A percentile compares a stretch with the other conserved stretches of the same genome.
Conservation (phyloP, 2,329 filamentous ascomycete genomes). For the Pseudophaeomoniella oleicola region DNA sequence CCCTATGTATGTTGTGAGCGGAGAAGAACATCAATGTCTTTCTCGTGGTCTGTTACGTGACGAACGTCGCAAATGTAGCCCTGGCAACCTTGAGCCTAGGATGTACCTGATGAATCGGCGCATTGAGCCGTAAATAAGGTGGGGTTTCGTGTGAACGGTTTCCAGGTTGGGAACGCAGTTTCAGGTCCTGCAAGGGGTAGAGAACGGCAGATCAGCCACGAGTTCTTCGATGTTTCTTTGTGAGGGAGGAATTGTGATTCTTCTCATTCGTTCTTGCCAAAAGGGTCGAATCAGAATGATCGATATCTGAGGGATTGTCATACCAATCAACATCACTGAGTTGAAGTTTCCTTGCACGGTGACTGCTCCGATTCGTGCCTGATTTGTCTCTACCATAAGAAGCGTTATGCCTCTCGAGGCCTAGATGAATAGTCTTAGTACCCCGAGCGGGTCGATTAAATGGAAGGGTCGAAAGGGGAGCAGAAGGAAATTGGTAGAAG, state of each 20-base stretch:
- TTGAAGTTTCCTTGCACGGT: constrained; percentile 79
- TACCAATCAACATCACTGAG: constrained; percentile 98
- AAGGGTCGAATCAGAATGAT: neutral
- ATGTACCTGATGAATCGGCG: too few species aligned
- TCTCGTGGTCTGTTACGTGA: too few species aligned
- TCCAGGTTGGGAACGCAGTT: too few species aligned
- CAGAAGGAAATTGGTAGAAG: constrained; percentile 19
- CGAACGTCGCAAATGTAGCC: too few species aligned
- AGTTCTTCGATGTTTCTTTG: neutral
- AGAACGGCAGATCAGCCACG: neutral
- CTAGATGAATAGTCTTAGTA: constrained; percentile 20
- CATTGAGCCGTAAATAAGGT: too few species aligned
- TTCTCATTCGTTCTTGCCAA: neutral
- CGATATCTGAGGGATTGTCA: constrained; percentile 15
- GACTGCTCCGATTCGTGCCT: constrained; percentile 53
- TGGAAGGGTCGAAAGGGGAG: constrained; percentile 24
- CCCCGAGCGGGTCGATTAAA: constrained; percentile 14
- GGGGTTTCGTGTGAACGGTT: too few species aligned
- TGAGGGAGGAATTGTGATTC: neutral
- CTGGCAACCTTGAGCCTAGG: too few species aligned
- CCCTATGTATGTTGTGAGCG: too few species aligned
- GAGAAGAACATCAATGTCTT: too few species aligned
- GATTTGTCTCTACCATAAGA: constrained; percentile 36
- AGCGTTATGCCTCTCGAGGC: constrained; percentile 24
- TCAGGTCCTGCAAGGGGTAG: neutral